A percentile compares a stretch with the other conserved stretches of the same genome.
Evolutionary conservation across 257 asterid genomes (phyloP).

Genomic region (Lantana camara): DNA sequence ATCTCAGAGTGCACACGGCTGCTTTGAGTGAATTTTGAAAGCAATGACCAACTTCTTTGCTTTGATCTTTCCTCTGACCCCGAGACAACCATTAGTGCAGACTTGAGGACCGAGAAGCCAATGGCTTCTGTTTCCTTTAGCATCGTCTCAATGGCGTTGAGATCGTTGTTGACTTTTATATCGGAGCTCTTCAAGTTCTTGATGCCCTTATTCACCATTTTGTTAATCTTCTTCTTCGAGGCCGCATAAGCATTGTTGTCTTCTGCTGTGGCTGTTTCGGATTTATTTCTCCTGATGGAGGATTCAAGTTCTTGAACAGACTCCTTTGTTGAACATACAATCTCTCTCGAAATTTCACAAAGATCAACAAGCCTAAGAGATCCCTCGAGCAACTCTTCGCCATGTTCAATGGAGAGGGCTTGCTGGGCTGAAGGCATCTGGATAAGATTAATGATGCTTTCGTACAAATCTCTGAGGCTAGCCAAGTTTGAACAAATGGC

Average conservation of each 20-base stretch:
- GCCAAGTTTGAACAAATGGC: constrained; percentile 33
- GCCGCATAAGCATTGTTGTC: constrained; percentile 25
- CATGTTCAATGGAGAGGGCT: not conserved
- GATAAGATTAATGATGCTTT: constrained; percentile 33
- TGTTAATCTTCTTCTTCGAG: constrained; percentile 30
- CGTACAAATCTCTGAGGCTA: constrained; percentile 35
- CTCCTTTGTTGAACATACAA: constrained; percentile 20
- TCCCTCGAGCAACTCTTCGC: constrained; percentile 27
- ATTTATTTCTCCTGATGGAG: constrained; percentile 13
- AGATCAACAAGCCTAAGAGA: constrained; percentile 37
- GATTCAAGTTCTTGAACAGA: constrained; percentile 35
- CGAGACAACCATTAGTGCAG: constrained; percentile 31
- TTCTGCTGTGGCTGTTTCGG: constrained; percentile 7
- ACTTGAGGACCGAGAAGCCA: constrained; percentile 25
- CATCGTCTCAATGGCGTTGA: constrained; percentile 7
- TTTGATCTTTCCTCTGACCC: constrained; percentile 21
- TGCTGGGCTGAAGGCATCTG: constrained; percentile 37
- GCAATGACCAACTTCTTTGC: constrained; percentile 30
- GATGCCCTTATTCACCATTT: constrained; percentile 31
- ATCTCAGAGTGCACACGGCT: too few species aligned
- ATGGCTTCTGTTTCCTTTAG: constrained; percentile 31
- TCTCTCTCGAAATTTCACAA: constrained; percentile 10
- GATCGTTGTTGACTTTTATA: not conserved
- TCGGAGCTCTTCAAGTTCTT: constrained; percentile 27
- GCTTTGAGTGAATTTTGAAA: constrained; percentile 24